Evolutionary conservation across 2,329 filamentous ascomycete genomes (phyloP), one percentile per base, ranked within the genome.

Genomic region (Plenodomus biglobosus): DNA sequence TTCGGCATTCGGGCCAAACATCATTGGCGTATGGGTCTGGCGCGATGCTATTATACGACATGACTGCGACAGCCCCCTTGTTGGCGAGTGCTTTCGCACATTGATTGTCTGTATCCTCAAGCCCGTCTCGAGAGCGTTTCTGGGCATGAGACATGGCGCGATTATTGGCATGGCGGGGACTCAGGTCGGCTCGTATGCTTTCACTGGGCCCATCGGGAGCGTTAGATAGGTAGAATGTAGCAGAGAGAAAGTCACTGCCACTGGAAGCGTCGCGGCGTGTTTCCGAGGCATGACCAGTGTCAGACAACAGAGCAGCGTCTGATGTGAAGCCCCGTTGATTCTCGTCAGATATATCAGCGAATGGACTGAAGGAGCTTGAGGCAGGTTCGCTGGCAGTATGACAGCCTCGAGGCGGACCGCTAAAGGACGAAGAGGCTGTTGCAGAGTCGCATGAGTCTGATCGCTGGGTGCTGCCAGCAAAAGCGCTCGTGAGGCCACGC

Each of bases 1-100:
- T 66, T 24, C 69, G 66, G 18, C 65, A 62, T 8, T 63, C 50
- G 7, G 69, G 70, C 69, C 69, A 73, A 3, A 73, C 61, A 38
- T 73, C 69, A 40, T 68, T 72, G 5, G 66, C 66, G 13, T 53
- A 20, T 4, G 63, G 52, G 17, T 63, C 51, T 20, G 61, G 53
- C 15, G 34, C 35, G 15, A 44, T 35, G 8, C 41, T 55, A 19
- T 50, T 49, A 40, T 68, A 70, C 18, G 57, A 30, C 34, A 70
- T 45, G 13, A 61, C 49, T 35, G 65, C 60, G 11, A 62, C 50
- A 2, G 67, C 68, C 15, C 53, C 61, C 30, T 55, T 55, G 10
- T 27, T 55, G 7, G 45, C 48, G 19, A 70, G 42, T 3, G 44
- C 45, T 8, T 27, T 40, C 11, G 45, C 40, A 13, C 61, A 41